A percentile compares a stretch with the other conserved stretches of the same genome.
phyloP scores from a whole-genome alignment of 2,329 filamentous ascomycete genomes.

The Geosmithia putterillii region DNA sequence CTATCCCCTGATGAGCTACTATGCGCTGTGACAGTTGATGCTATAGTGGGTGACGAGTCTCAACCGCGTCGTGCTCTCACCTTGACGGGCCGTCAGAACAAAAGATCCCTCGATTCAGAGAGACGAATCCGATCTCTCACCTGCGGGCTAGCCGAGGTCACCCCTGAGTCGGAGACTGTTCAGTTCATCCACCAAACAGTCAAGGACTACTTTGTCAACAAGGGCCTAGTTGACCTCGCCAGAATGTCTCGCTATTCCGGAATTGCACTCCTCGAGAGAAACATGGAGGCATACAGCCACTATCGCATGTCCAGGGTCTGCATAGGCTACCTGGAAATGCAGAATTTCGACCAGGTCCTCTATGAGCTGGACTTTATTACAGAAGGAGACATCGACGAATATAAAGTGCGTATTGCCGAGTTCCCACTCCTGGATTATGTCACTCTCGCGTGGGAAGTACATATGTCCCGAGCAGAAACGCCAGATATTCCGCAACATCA shows the following conservation, averaged over 20 bases:
- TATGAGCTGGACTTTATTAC: not conserved
- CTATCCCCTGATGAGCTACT: not conserved
- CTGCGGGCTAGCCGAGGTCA: not conserved
- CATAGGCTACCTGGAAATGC: not conserved
- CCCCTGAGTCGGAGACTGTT: not conserved
- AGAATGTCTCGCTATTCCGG: too few species aligned
- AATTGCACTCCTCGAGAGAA: too few species aligned
- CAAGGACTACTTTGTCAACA: not conserved
- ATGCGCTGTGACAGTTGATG: not conserved
- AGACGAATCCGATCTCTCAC: not conserved
- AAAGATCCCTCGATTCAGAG: not conserved
- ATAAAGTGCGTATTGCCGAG: too few species aligned
- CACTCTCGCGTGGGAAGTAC: too few species aligned
- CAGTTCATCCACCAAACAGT: slow-evolving; percentile 1
- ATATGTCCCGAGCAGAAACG: too few species aligned
- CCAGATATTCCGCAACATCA: too few species aligned
- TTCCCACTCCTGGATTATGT: too few species aligned
- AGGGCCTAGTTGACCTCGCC: too few species aligned
- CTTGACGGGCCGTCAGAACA: not conserved
- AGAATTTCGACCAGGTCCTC: not conserved
- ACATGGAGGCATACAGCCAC: not conserved
- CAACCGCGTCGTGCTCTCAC: too few species aligned
- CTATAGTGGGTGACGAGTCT: too few species aligned
- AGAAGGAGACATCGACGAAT: too few species aligned
- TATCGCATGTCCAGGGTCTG: not conserved